A percentile compares a stretch with the other conserved stretches of the same genome.
These are phyloP conservation scores for Fusarium verticillioides DNA, from an alignment of 2,329 filamentous ascomycete species.

Conservation along the genomic window DNA sequence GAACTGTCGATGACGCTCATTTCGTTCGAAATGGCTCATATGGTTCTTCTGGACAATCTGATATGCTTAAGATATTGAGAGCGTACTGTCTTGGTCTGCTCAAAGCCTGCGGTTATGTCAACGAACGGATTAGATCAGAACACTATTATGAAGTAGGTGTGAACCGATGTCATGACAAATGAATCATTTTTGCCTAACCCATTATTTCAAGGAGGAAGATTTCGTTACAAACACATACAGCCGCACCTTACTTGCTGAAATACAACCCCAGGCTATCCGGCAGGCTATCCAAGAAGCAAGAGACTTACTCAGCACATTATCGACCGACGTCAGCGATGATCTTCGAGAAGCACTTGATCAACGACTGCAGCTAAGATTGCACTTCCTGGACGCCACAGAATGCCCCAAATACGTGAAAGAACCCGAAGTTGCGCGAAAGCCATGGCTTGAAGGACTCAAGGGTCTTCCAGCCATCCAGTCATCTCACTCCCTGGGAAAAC, in stretches of 20 bases:
- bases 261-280: constrained; percentile 68
- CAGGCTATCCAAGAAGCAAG: constrained; percentile 65
- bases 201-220: constrained; percentile 80
- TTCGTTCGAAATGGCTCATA: constrained; percentile 60
- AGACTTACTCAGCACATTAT: constrained; percentile 58
- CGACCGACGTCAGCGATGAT: constrained; percentile 53
- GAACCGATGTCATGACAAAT: not conserved
- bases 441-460: constrained; percentile 62
- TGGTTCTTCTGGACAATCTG: constrained; percentile 49
- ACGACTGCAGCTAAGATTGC: constrained; percentile 74
- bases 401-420: constrained; percentile 58
- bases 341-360: constrained; percentile 67
- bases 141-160: constrained; percentile 84
- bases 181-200: not conserved
- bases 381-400: constrained; percentile 68
- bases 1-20: constrained; percentile 70
- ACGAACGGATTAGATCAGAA: constrained; percentile 80
- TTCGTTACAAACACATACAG: constrained; percentile 94
- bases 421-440: constrained; percentile 59
- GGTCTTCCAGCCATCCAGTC: constrained; percentile 67
- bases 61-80: constrained; percentile 74
- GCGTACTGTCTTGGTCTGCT: constrained; percentile 88
- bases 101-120: constrained; percentile 84
- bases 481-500: constrained; percentile 70
- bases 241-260: constrained; percentile 75